Evolutionary conservation across 129 eudicot genomes (phyloP).

Genomic region (Lonicera japonica): DNA sequence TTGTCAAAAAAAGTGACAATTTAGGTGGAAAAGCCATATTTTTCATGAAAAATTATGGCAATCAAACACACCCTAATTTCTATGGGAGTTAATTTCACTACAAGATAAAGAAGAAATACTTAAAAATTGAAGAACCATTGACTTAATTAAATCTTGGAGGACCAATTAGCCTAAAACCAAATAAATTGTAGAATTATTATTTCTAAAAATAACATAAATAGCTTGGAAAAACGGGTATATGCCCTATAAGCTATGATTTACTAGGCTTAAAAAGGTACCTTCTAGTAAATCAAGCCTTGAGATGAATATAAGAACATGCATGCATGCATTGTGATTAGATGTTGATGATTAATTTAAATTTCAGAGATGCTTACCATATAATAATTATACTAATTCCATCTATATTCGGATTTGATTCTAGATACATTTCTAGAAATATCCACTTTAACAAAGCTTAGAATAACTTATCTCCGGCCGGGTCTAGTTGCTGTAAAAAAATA

Average conservation of each 20-base stretch:
- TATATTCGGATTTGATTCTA: slow-evolving; percentile 1
- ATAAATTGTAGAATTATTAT: background rate
- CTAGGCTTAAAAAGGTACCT: slow-evolving; percentile 16
- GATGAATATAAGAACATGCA: background rate
- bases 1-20: no score
- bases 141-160: background rate
- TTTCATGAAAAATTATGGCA: no score
- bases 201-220: no score
- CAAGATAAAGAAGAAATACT: background rate
- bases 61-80: no score
- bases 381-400: background rate
- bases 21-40: no score
- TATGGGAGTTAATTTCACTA: no score
- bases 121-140: background rate
- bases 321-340: background rate
- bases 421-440: background rate
- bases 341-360: background rate
- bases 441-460: slow-evolving; percentile 3
- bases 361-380: background rate
- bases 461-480: slow-evolving; percentile 2
- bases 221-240: background rate
- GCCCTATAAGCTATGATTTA: background rate
- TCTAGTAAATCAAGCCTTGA: slow-evolving; percentile 14
- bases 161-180: background rate
- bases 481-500: no score